Conservation (phyloP, 345 rosid species). For the Dimocarpus longan region DNA sequence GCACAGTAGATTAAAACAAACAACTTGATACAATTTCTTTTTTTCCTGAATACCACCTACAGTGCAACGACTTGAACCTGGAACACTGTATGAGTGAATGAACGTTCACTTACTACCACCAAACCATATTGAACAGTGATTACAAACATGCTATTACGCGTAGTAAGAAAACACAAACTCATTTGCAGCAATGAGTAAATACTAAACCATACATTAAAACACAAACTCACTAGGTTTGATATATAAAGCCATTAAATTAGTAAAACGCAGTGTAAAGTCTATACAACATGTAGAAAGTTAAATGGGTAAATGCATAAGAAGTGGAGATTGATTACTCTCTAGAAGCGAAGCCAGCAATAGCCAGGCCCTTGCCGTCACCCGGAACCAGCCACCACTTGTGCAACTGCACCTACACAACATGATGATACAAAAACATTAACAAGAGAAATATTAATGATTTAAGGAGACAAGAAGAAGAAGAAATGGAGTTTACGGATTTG, state of each 20-base stretch:
- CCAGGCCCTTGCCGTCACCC: conserved; percentile 27
- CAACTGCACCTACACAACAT: conserved; percentile 31
- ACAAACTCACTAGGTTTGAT: too few species aligned
- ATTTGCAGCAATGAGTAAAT: too few species aligned
- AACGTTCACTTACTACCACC: too few species aligned
- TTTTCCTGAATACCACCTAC: too few species aligned
- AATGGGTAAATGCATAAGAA: neutral
- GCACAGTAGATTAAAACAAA: neutral
- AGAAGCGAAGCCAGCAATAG: conserved; percentile 41
- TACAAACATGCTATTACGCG: neutral
- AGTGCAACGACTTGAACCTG: too few species aligned
- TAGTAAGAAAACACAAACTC: too few species aligned
- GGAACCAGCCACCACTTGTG: conserved; percentile 46
- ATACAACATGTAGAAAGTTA: neutral
- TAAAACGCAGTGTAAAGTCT: too few species aligned
- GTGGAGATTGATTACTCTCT: conserved; percentile 27
- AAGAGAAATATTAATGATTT: neutral
- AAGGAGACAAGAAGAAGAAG: neutral
- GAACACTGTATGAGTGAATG: too few species aligned
- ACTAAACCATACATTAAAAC: neutral
- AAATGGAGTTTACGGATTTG: conserved; percentile 4
- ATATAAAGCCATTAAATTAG: too few species aligned
- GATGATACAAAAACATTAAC: neutral
- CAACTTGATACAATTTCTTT: too few species aligned
- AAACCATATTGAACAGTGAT: neutral